phyloP scores from a whole-genome alignment of 2,329 filamentous ascomycete genomes.

The Ascochyta lentis region DNA sequence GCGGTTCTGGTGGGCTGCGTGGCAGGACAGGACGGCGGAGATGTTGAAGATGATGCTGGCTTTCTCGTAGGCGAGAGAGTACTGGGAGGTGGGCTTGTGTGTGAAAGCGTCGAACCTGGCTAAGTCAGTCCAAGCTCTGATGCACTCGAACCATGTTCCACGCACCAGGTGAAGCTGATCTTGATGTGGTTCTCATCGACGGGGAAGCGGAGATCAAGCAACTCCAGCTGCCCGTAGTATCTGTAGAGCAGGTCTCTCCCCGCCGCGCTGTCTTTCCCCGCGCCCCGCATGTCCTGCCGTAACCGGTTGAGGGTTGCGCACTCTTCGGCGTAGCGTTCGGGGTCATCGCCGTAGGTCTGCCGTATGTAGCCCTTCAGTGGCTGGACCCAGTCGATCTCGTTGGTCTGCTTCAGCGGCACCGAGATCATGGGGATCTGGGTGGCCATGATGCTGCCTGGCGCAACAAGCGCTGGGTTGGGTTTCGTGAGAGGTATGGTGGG shows the following conservation, averaged over 20 bases:
- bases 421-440: conserved; percentile 87
- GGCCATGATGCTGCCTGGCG: conserved; percentile 37
- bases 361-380: conserved; percentile 94
- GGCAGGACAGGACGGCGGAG: conserved; percentile 92
- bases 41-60: conserved; percentile 99
- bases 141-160: not conserved
- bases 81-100: conserved; percentile 95
- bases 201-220: conserved; percentile 92
- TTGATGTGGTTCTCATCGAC: conserved; percentile 99
- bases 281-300: conserved; percentile 97
- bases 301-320: conserved; percentile 92
- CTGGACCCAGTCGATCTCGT: conserved; percentile 96
- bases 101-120: conserved; percentile 99
- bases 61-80: conserved; percentile 96
- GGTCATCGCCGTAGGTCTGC: conserved; percentile 93
- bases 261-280: conserved; percentile 93
- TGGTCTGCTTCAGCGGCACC: conserved; percentile 88
- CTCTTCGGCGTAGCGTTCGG: conserved; percentile 94
- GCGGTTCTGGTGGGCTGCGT: conserved; percentile 90
- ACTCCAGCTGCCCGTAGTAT: conserved; percentile 96
- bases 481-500: conserved; percentile 26
- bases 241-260: conserved; percentile 92
- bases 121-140: conserved; percentile 26
- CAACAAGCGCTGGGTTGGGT: conserved; percentile 19
- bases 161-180: conserved; percentile 95